Evolutionary conservation across 352 stramenopile species (phyloP).

Genomic region (Phytopythium boreale): DNA sequence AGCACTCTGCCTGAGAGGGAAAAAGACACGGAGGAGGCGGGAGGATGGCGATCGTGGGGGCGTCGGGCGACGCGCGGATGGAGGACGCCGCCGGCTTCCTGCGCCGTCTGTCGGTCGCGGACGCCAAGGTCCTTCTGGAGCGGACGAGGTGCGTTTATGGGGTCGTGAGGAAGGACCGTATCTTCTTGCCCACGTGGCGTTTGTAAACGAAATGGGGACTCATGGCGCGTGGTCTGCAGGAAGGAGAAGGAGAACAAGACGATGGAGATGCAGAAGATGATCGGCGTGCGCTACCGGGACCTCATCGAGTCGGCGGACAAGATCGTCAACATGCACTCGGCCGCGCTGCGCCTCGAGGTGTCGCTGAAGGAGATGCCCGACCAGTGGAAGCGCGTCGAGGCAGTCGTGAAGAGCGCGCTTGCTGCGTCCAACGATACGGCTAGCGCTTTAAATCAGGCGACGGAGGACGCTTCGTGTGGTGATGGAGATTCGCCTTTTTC

Average conservation of each 20-base stretch:
- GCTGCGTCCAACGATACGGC: not conserved
- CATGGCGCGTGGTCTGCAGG: constrained; percentile 13
- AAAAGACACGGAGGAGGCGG: not conserved
- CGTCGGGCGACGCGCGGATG: constrained; percentile 10
- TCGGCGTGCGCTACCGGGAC: constrained; percentile 90
- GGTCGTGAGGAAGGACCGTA: not conserved
- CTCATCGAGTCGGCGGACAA: constrained; percentile 92
- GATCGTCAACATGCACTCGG: constrained; percentile 92
- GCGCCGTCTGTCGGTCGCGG: constrained; percentile 71
- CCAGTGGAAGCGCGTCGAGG: constrained; percentile 74
- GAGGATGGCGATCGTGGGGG: not conserved
- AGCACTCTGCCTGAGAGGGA: not conserved
- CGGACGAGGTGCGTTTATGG: constrained; percentile 49
- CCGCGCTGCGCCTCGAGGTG: constrained; percentile 70
- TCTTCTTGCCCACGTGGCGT: not conserved
- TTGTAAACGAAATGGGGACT: not conserved
- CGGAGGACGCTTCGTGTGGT: not conserved
- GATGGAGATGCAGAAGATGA: constrained; percentile 92
- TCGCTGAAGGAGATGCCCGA: constrained; percentile 83
- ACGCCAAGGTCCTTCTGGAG: constrained; percentile 82
- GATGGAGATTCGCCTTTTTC: not conserved
- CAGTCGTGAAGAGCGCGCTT: constrained; percentile 29
- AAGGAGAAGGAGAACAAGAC: constrained; percentile 87
- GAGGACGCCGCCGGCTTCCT: constrained; percentile 58
- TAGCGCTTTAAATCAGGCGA: not conserved